Evolutionary conservation across 2,329 filamentous ascomycete genomes (phyloP), one percentile per base, ranked within the genome.

Genomic region (Beauveria brongniartii): DNA sequence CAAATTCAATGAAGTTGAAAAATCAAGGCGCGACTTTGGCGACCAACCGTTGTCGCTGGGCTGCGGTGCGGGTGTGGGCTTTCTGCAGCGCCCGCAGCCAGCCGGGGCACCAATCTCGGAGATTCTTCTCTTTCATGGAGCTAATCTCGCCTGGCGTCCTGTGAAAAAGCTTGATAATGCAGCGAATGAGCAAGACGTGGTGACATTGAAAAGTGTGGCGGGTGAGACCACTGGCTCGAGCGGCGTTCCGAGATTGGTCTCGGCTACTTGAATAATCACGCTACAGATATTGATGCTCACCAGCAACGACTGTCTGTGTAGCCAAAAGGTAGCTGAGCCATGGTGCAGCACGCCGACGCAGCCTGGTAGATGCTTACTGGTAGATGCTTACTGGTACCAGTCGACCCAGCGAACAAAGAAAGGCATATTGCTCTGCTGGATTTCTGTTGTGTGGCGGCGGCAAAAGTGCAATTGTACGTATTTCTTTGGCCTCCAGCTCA

Each of bases 211-310:
- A 22, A n/a, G 8, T 43, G 24, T 55, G 51, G 51, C 20, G 30
- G 51, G 51, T 53, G 28, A 56, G 24, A 47, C 18, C 14, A 41
- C 20, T 51, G 55, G 55, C 46, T 58, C 46, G 46, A 51, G 55
- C 55, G 55, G 44, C 16, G 22, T 43, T 41, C 55, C 34, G 55
- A 58, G 51, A 58, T 58, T 58, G 46, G 44, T 46, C 53, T 55
- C 53, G 53, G 53, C 28, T 43, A 24, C 40, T 37, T 37, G 34
- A 37, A 37, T 37, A 37, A 37, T 22, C 28, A 24, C 20, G 20
- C n/a, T 24, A 22, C 44, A 26, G 16, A n/a, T 18, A 16, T 26
- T 18, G 47, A 5, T 50, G 16, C 47, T 30, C 34, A 16, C 34
- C 34, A 37, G 34, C 34, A 16, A 4, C 34, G 12, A 37, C 34